A percentile compares a stretch with the other conserved stretches of the same genome.
Evolutionary conservation across 495 filamentous ascomycete species (phyloP).

Genomic region (Monascus purpureus): DNA sequence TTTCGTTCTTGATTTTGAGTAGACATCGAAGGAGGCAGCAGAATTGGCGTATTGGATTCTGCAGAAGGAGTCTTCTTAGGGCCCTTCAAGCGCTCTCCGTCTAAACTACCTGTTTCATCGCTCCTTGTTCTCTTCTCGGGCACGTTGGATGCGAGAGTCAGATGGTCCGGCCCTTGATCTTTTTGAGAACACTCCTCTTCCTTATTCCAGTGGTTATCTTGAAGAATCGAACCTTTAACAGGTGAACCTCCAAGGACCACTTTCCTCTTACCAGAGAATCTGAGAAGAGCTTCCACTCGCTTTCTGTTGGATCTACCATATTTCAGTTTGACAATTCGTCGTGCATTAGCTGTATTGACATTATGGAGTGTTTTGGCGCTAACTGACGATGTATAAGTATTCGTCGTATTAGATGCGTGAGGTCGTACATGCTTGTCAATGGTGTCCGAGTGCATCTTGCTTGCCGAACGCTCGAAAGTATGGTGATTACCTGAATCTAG

Average conservation of each 20-base stretch:
- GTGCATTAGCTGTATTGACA: slow-evolving; percentile 3
- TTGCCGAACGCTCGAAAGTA: neutral
- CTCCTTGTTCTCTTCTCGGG: slow-evolving; percentile 10
- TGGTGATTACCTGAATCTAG: neutral
- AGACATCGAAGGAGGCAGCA: slow-evolving; percentile 2
- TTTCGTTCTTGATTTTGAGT: slow-evolving; percentile 12
- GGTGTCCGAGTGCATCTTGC: neutral
- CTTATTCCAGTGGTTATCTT: slow-evolving; percentile 9
- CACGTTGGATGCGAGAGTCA: slow-evolving; percentile 4
- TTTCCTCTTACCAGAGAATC: slow-evolving; percentile 30
- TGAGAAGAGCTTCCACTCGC: slow-evolving; percentile 29
- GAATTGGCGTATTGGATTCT: slow-evolving; percentile 14
- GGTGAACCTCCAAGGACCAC: slow-evolving; percentile 12
- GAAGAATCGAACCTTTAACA: slow-evolving; percentile 11
- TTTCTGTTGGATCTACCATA: slow-evolving; percentile 29
- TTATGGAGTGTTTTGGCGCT: neutral
- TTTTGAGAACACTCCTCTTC: slow-evolving; percentile 5
- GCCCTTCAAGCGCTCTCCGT: slow-evolving; percentile 10
- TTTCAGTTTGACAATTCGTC: slow-evolving; percentile 21
- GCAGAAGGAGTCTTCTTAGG: slow-evolving; percentile 8
- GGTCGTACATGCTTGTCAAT: neutral
- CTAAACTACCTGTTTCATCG: slow-evolving; percentile 5
- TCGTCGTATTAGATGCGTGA: too few relatives aligned
- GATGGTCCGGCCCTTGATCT: slow-evolving; percentile 2
- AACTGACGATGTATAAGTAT: slow-evolving; percentile 1